Evolutionary conservation across 345 rosid genomes (phyloP).

Genomic region (Syzygium grande): DNA sequence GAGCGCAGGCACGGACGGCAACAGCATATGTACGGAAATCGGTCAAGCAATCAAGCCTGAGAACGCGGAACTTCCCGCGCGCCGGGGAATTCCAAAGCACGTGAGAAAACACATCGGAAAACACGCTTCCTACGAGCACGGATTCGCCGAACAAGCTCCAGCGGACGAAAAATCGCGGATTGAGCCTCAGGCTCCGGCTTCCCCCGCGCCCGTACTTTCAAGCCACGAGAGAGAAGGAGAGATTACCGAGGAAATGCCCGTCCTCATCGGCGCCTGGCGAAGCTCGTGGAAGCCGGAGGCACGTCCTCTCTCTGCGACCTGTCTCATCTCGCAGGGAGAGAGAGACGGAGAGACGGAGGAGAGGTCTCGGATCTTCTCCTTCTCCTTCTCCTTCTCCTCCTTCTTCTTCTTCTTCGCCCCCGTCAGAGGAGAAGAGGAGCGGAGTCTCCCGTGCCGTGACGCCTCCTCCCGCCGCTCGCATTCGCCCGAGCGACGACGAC

Average conservation of each 20-base stretch:
- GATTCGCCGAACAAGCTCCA: background rate
- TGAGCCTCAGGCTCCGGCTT: background rate
- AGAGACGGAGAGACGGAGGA: background rate
- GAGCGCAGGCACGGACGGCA: background rate
- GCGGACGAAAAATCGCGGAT: background rate
- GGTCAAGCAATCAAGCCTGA: background rate
- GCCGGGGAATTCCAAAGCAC: background rate
- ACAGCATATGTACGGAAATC: background rate
- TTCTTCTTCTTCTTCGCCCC: no score
- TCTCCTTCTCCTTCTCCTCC: no score
- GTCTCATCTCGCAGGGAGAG: background rate
- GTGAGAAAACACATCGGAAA: background rate
- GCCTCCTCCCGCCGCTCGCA: background rate
- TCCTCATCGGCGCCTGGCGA: background rate
- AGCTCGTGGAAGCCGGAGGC: background rate
- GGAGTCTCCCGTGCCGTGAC: background rate
- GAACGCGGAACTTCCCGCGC: background rate
- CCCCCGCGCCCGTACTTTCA: no score
- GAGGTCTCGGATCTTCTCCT: background rate
- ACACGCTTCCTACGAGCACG: background rate
- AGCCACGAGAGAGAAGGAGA: no score
- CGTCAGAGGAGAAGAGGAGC: background rate
- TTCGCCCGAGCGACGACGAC: background rate
- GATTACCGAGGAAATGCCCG: background rate
- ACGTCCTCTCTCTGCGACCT: background rate